Base-by-base conservation (phyloP, 495 filamentous ascomycete genomes). In the Xylaria acuta region DNA sequence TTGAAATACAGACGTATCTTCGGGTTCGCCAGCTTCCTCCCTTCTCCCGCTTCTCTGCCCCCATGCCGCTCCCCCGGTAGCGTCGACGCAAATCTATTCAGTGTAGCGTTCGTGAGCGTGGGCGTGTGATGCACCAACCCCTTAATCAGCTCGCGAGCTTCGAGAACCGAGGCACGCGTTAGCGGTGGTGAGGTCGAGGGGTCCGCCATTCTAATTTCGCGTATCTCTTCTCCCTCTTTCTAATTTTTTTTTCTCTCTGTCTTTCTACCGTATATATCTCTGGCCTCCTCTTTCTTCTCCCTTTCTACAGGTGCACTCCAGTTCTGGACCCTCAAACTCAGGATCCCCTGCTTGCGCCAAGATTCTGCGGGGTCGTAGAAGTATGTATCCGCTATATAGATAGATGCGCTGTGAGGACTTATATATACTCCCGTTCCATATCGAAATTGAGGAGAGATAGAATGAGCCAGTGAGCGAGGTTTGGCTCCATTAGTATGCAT, bases 1-100 rank as follows among this genome's bases (percentile, higher is more conserved):
- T 99, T 99, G 88, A 99, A 97, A 82, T 92, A 95, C 72, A 99
- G 86, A 8, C 88, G 86, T 45, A 97, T 85, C 36, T 82, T 88
- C 0, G 94, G 93, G 12, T 75, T 80, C 14, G 90, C 89, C 1
- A 92, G 88, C 12, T 75, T 73, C 25, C 85, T 87, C n/a, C 76
- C 71, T 0, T 92, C 82, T 5, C 90, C 88, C 9, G 75, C 71
- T 11, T 38, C 32, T 8, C n/a, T n/a, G n/a, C 30, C 41, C 8
- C 43, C 25, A 14, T 22, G 27, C 18, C 56, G 8, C 1, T 60
- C 49, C 4, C 83, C 75, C 74, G 91, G 91, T 6, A 92, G 90
- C 36, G 90, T 90, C 5, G 93, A 97, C 30, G 94, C 93, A 73
- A 97, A 82, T 3, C 72, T 75, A 76, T 91, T 88, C 67, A 99